Evolutionary conservation across 257 asterid genomes (phyloP), one percentile per base, ranked within the genome.

Genomic region (Solanum pimpinellifolium): DNA sequence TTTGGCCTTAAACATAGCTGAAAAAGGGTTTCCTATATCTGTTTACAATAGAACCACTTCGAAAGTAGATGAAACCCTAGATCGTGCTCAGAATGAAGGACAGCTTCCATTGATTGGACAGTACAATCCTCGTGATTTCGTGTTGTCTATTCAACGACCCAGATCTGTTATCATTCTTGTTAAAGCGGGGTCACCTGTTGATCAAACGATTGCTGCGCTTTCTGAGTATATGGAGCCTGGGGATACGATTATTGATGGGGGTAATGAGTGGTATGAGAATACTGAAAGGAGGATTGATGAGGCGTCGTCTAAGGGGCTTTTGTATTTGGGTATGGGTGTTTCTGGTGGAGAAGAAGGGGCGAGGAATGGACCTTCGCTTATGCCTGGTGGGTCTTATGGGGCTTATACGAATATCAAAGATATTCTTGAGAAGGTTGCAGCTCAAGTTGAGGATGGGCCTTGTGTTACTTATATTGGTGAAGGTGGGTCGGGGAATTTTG

Each of bases 341-440:
- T 96, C 99, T 11, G 99, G 99, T 9, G 98, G 99, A 1, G 99
- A 96, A 75, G 99, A 96, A 0, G 99, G 98, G 4, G 99, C 99
- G 1, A 76, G 99, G 0, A 75, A 93, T 31, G 99, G 99, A 9
- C 99, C 99, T 2, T 94, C 98, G 3, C 75, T 95, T 41, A 96
- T 96, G 99, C 99, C 98, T 0, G 98, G 99, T 33, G 98, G 98
- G 52, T 96, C 99, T 27, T 95, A 92, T 73, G 70, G 86, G 80
- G 99, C 98, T 0, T 96, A 95, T 83, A 82, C 90, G 93, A 94
- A 96, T 52, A 86, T 96, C 0, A 92, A 88, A 13, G 92, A 92
- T 47, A 93, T 96, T 33, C 91, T 96, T 12, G 97, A 94, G 37
- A 94, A 92, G 80, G 96, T 96, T 41, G 98, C 98, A 0, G 99